Base-by-base conservation (phyloP, 345 rosid species). In the Eucalyptus curtisii region DNA sequence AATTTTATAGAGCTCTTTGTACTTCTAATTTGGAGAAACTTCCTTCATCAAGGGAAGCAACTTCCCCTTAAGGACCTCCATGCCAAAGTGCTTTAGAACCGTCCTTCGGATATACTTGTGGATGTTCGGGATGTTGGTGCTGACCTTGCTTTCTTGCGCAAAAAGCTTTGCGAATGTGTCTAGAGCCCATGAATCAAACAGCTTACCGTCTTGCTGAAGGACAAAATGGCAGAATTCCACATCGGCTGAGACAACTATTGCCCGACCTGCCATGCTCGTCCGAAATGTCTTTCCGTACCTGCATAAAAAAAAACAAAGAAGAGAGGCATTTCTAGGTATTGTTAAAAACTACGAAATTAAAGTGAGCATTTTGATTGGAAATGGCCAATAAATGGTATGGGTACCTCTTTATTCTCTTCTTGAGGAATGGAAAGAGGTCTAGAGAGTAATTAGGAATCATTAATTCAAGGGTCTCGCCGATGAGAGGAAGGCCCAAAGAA, bases 391-490 rank as follows among this genome's bases (percentile, higher is more conserved):
- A 52, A 68, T 42, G 86, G 10, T 31, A 24, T 24, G 24, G 14
- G n/a, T 49, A 91, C 91, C 84, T 92, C 24, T 86, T 52, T 13
- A 92, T 59, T 85, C 92, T 91, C 17, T 66, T 86, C 33, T 87
- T 91, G 13, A 93, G 49, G 85, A 92, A 93, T 37, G 90, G 90
- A 53, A 87, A 86, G 87, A 90, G 85, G 71, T 93, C 93, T 20
- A 90, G 40, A 66, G 92, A 90, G 42, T 88, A 88, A 53, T 89
- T 87, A 3, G 92, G 92, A 59, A 86, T 45, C 86, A 89, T 82
- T 88, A 91, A 86, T 33, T 90, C 87, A 30, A 92, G 45, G 55
- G 90, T 88, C 88, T 92, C 92, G 7, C 93, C 93, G 42, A 90
- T 89, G 79, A 91, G 80, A 40, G 92, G 94, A 13, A 91, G 82